Base-by-base conservation (phyloP, 2,329 filamentous ascomycete species). In the Pezicula carpinea region DNA sequence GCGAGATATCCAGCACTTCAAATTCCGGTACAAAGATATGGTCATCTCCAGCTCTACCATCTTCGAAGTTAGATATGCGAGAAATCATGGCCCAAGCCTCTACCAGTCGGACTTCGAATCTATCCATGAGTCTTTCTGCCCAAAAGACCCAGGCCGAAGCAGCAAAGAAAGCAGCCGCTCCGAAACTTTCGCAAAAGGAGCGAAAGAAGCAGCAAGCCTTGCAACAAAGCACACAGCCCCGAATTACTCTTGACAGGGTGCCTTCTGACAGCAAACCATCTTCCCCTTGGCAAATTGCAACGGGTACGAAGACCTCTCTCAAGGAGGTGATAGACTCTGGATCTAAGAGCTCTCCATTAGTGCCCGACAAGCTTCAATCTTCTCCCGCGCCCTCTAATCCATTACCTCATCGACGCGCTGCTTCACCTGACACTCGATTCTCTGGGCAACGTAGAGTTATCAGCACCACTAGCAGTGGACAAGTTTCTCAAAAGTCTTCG, bases 131-230 rank as follows among this genome's bases (percentile, higher is more conserved):
- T 4, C 59, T 83, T 10, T 75, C 73, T 5, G 75, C 74, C 1
- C 73, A 80, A 55, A 75, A 65, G 39, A 63, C 51, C 2, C 56
- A 57, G 44, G 59, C 62, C 10, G 56, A 59, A 34, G 53, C 64
- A 18, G 58, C 47, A 46, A 61, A 48, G 42, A 74, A 69, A 54
- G 44, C 59, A 33, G 58, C 70, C 0, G 68, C 70, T 14, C 62
- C 68, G 0, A 96, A 88, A 63, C 68, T 95, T 55, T 96, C 91
- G 0, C 93, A 97, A 58, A 95, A 93, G 61, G 91, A 96, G 64
- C 83, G 90, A 18, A 97, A 96, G 69, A 87, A 80, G 61, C 80
- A 89, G 59, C 68, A 75, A 49, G 67, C 65, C 26, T 65, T 70
- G 6, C 66, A 69, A 55, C 65, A 69, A 43, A 51, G 64, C 5